These are phyloP conservation scores for Rutstroemia sydowiana DNA, from an alignment of 2,329 filamentous ascomycete species.

Conservation along the genomic window DNA sequence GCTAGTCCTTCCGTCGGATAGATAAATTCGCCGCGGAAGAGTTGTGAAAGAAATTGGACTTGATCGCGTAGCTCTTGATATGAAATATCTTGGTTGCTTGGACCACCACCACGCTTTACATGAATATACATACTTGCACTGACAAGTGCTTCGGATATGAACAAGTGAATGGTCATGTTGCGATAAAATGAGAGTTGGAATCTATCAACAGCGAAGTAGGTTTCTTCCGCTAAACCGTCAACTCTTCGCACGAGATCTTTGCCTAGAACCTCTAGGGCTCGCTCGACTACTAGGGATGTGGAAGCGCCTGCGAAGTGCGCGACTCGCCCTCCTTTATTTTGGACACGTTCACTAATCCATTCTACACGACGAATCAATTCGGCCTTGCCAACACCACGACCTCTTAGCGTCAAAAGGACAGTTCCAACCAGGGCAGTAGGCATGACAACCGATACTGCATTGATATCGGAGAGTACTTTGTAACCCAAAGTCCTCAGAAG, in stretches of 20 bases:
- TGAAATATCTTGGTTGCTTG: slow-evolving; percentile 68
- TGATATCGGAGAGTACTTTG: slow-evolving; percentile 88
- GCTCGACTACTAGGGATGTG: slow-evolving; percentile 75
- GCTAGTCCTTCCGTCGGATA: slow-evolving; percentile 82
- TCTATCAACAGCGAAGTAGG: slow-evolving; percentile 88
- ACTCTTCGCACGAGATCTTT: slow-evolving; percentile 79
- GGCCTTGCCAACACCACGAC: slow-evolving; percentile 79
- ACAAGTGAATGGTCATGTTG: slow-evolving; percentile 98
- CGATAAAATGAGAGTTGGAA: slow-evolving; percentile 98
- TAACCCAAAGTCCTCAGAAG: slow-evolving; percentile 84
- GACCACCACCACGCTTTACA: slow-evolving; percentile 86
- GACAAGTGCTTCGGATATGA: slow-evolving; percentile 87
- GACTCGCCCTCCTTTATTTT: slow-evolving; percentile 81
- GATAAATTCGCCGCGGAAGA: slow-evolving; percentile 96
- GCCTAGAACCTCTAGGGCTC: slow-evolving; percentile 85
- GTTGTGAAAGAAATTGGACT: slow-evolving; percentile 81
- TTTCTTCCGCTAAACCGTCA: slow-evolving; percentile 76
- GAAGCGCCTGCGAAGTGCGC: slow-evolving; percentile 83
- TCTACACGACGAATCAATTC: slow-evolving; percentile 82
- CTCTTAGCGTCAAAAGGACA: slow-evolving; percentile 81
- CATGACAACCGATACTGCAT: slow-evolving; percentile 95
- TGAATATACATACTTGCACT: slow-evolving; percentile 84
- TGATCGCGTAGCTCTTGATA: slow-evolving; percentile 69
- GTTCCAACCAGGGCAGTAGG: slow-evolving; percentile 94
- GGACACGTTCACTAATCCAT: slow-evolving; percentile 78